Base-by-base conservation (phyloP, 1,284 basidiomycete species). In the Agaricales sp. region DNA sequence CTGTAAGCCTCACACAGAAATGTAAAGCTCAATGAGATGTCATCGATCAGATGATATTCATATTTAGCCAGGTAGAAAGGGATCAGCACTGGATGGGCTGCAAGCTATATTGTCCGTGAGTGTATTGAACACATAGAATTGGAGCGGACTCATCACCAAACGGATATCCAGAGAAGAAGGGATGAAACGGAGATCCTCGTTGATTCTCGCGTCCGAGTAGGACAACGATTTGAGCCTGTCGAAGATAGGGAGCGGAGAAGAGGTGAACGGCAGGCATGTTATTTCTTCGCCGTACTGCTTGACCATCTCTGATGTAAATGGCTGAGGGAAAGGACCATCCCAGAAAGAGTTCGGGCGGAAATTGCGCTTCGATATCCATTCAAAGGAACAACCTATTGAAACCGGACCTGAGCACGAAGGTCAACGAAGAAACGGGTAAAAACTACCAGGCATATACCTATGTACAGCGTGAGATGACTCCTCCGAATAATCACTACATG, bases 361-460 rank as follows among this genome's bases (percentile, higher is more conserved):
- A 41, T 41, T 41, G 18, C 39, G 39, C 39, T 41, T 41, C 8
- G 39, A 41, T 6, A 41, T 41, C 39, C 39, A 41, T 8, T 41
- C 39, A 20, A 41, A 18, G 39, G 39, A 41, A 20, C 39, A 41
- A 4, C 39, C 39, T 41, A 16, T n/a, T n/a, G 19, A 41, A 18
- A 4, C 39, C 8, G 6, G 39, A 41, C 39, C 4, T 41, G 39
- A 41, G 39, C 19, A n/a, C 39, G 30, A n/a, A 35, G 30, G 8
- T n/a, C 30, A 41, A 30, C 6, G 14, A 30, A 30, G 14, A 30
- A 6, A 30, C 14, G 26, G 14, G 26, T 30, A 14, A 30, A 30
- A 14, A 14, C 6, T 30, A 30, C 26, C 26, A 6, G 26, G 26
- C 26, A 30, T 30, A 30, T 30, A 30, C 6, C 26, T 30, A 30